Conservation (phyloP, 73 alveolate genomes). For the Paramecium biaurelia region DNA sequence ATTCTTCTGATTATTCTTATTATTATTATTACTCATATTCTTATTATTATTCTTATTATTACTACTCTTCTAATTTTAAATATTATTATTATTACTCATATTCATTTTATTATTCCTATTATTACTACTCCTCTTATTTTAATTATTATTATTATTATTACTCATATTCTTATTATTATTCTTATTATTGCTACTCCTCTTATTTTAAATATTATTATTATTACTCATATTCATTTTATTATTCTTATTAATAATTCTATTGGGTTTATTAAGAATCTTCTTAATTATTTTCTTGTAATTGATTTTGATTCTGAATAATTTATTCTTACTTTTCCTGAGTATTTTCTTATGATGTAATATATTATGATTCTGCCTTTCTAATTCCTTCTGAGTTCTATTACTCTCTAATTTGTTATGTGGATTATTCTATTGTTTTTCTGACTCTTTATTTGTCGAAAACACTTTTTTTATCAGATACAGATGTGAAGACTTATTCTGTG, state of each 20-base stretch:
- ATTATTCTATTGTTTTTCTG: background rate
- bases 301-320: background rate
- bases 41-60: background rate
- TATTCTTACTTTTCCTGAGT: background rate
- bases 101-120: no score
- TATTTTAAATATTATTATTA: background rate
- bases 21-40: background rate
- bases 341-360: background rate
- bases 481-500: background rate
- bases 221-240: background rate
- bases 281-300: background rate
- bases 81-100: background rate
- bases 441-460: background rate
- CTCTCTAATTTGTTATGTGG: background rate
- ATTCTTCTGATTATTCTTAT: background rate
- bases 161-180: background rate
- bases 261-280: background rate
- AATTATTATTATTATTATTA: no score
- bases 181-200: background rate
- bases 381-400: background rate
- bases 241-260: background rate
- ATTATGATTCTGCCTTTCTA: background rate
- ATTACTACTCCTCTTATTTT: no score
- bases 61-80: background rate
- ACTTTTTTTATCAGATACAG: background rate